phyloP scores from a whole-genome alignment of 805 yeast species.

The Candida verbasci region DNA sequence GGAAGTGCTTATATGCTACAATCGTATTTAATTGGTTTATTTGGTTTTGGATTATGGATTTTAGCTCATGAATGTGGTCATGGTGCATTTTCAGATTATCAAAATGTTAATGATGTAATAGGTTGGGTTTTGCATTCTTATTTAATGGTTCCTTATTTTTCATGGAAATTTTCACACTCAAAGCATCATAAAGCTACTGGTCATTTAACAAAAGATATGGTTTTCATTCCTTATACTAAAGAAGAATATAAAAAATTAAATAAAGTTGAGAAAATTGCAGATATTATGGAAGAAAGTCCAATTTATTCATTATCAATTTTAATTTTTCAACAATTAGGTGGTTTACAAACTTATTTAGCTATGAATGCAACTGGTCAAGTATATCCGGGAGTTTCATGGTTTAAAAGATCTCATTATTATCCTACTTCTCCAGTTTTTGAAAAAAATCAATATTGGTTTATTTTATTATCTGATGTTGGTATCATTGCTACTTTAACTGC shows the following conservation, averaged over 20 bases:
- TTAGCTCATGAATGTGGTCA: constrained; percentile 66
- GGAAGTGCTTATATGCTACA: constrained; percentile 57
- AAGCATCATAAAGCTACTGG: constrained; percentile 66
- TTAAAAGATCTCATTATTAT: constrained; percentile 48
- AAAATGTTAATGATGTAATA: constrained; percentile 47
- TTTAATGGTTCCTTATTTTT: constrained; percentile 54
- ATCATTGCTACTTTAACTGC: constrained; percentile 39
- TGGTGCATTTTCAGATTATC: constrained; percentile 55
- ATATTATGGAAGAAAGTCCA: constrained; percentile 54
- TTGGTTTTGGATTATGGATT: constrained; percentile 59
- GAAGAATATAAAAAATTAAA: constrained; percentile 35
- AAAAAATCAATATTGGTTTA: constrained; percentile 49
- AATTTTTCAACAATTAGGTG: constrained; percentile 53
- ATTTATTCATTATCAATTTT: constrained; percentile 39
- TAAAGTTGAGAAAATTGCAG: constrained; percentile 34
- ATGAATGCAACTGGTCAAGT: constrained; percentile 56
- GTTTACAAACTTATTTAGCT: constrained; percentile 46
- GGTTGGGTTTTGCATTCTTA: constrained; percentile 63
- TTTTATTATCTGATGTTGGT: constrained; percentile 54
- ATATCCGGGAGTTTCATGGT: constrained; percentile 34
- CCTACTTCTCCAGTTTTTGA: constrained; percentile 56
- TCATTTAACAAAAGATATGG: constrained; percentile 56
- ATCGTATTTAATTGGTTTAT: constrained; percentile 46
- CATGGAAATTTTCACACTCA: constrained; percentile 58
- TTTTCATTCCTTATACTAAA: constrained; percentile 53